Evolutionary conservation across 768 basidiomycete genomes (phyloP).

Genomic region (Calocybe indica): DNA sequence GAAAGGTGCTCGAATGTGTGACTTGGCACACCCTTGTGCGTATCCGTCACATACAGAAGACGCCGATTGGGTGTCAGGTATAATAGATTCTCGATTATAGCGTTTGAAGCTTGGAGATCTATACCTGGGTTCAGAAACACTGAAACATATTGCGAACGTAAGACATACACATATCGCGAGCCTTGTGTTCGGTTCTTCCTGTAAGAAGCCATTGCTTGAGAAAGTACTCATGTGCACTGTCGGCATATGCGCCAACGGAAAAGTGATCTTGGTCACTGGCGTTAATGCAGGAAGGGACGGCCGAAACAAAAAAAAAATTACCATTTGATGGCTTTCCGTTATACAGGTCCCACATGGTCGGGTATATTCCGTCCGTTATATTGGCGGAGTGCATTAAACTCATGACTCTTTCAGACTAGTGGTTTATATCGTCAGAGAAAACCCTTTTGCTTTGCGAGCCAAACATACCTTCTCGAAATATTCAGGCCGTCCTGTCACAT

Average conservation of each 20-base stretch:
- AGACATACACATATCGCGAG: conserved; percentile 51
- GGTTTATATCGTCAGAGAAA: conserved; percentile 16
- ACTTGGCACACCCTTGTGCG: conserved; percentile 23
- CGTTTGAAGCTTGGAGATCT: conserved; percentile 44
- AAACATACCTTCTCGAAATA: conserved; percentile 42
- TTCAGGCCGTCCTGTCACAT: conserved; percentile 61
- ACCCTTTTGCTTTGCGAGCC: neutral
- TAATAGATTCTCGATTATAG: conserved; percentile 46
- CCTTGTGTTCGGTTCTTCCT: conserved; percentile 42
- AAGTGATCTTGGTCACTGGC: conserved; percentile 22
- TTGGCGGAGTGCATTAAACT: conserved; percentile 43
- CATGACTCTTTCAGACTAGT: conserved; percentile 39
- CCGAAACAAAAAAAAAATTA: conserved; percentile 19
- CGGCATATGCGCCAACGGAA: conserved; percentile 52
- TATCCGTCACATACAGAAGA: conserved; percentile 54
- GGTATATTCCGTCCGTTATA: conserved; percentile 44
- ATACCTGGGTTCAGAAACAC: conserved; percentile 16
- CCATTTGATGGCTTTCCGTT: conserved; percentile 39
- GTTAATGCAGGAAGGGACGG: neutral
- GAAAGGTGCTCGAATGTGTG: conserved; percentile 56
- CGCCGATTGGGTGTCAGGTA: conserved; percentile 47
- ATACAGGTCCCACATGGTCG: conserved; percentile 42
- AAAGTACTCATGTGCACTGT: conserved; percentile 67
- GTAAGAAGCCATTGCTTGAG: conserved; percentile 65
- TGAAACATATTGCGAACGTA: conserved; percentile 23